phyloP scores from a whole-genome alignment of 225 moss, liverwort and hornwort species.

The Pseudisothecium myosuroides region DNA sequence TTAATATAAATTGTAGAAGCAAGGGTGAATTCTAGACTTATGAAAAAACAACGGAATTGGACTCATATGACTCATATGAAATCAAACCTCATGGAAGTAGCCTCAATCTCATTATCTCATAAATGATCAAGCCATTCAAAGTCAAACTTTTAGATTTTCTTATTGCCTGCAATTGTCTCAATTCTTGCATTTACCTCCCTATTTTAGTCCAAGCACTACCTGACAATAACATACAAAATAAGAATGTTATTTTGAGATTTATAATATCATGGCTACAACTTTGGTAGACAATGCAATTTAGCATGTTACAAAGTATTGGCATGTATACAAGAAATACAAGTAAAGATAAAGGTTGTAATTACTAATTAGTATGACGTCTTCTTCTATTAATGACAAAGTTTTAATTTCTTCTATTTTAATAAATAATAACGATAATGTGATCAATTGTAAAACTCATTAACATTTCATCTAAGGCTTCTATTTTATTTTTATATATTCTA shows the following conservation, averaged over 20 bases:
- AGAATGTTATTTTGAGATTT: not conserved
- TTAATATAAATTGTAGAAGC: not conserved
- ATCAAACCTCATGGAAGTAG: not conserved
- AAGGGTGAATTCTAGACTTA: not conserved
- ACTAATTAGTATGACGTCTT: not conserved
- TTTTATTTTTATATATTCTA: not conserved
- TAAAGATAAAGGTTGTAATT: not conserved
- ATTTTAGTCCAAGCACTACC: conserved; percentile 2
- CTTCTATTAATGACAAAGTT: not conserved
- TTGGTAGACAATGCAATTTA: not conserved
- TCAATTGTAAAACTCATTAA: not conserved
- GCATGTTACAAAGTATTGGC: not conserved
- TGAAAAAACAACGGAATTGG: not conserved
- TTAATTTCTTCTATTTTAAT: not conserved
- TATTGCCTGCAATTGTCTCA: not conserved
- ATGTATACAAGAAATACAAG: not conserved
- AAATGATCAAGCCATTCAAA: conserved; percentile 8
- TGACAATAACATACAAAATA: not conserved
- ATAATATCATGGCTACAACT: not conserved
- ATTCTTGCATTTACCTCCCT: conserved; percentile 24
- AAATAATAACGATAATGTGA: not conserved
- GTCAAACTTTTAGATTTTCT: conserved; percentile 9
- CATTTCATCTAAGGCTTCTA: not conserved
- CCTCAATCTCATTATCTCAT: conserved; percentile 7
- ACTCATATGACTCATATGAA: not conserved